Conservation (phyloP, 805 yeast species). For the Kodamaea restingae region DNA sequence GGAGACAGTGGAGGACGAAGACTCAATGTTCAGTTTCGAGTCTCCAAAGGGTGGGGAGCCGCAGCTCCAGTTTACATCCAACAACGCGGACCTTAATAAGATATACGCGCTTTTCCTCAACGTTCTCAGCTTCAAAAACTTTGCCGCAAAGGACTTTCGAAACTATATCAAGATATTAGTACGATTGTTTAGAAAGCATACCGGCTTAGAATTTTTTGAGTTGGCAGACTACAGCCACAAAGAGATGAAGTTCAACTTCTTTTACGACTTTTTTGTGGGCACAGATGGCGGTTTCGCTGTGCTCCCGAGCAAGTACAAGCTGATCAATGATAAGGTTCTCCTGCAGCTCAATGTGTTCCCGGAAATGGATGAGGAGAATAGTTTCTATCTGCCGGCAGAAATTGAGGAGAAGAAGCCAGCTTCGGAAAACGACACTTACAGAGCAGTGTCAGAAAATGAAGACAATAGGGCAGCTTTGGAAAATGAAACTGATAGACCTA, state of each 20-base stretch:
- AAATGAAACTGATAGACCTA: no score
- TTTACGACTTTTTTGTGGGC: constrained; percentile 19
- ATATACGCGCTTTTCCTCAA: constrained; percentile 22
- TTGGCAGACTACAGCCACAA: constrained; percentile 14
- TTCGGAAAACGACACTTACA: no score
- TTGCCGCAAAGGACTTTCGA: constrained; percentile 10
- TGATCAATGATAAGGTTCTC: constrained; percentile 13
- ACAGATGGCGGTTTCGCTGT: constrained; percentile 12
- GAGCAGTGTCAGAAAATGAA: neutral
- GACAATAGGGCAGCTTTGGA: no score
- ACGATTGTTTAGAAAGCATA: constrained; percentile 18
- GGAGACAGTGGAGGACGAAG: constrained; percentile 7
- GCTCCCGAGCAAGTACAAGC: constrained; percentile 15
- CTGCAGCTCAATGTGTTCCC: constrained; percentile 17
- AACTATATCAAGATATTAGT: constrained; percentile 21
- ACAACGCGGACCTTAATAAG: constrained; percentile 17
- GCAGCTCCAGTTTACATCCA: constrained; percentile 15
- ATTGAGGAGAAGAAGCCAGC: no score
- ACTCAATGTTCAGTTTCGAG: constrained; percentile 21
- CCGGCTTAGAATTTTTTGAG: constrained; percentile 17
- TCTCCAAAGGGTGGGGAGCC: constrained; percentile 1
- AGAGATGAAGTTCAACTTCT: constrained; percentile 16
- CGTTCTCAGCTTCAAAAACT: constrained; percentile 17
- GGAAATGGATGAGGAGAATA: constrained; percentile 13
- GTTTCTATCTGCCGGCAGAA: constrained; percentile 1